A percentile compares a stretch with the other conserved stretches of the same genome.
These are phyloP conservation scores for Zostera marina DNA, from an alignment of 116 monocot species.

Conservation along the genomic window DNA sequence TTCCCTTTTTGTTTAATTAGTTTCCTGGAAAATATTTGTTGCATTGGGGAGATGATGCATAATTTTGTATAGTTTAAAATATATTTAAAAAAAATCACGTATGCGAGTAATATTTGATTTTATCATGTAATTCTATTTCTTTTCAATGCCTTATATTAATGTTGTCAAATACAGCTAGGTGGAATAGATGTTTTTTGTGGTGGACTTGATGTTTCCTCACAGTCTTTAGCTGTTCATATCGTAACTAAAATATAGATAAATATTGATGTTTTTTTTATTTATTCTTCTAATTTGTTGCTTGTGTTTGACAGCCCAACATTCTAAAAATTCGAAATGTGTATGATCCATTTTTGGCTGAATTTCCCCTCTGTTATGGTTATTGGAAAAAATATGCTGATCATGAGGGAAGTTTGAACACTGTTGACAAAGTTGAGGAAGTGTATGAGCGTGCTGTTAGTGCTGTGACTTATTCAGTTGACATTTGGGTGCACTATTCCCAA, in stretches of 20 bases:
- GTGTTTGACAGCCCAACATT: slow-evolving; percentile 55
- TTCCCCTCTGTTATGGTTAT: slow-evolving; percentile 98
- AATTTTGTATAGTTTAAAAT: too few species aligned
- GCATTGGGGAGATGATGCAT: too few species aligned
- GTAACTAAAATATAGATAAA: neutral
- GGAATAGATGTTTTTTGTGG: too few species aligned
- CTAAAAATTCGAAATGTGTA: slow-evolving; percentile 77
- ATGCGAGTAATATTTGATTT: too few species aligned
- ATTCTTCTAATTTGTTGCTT: neutral
- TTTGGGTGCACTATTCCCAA: slow-evolving; percentile 89
- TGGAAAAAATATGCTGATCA: slow-evolving; percentile 99
- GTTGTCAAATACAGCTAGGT: too few species aligned
- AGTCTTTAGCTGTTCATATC: too few species aligned
- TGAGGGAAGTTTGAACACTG: slow-evolving; percentile 55
- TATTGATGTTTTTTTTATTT: neutral
- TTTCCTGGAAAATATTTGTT: neutral
- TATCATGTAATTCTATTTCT: too few species aligned
- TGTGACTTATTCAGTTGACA: slow-evolving; percentile 99
- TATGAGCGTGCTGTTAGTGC: slow-evolving; percentile 89
- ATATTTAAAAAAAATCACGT: too few species aligned
- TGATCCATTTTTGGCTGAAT: slow-evolving; percentile 84
- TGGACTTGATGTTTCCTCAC: too few species aligned
- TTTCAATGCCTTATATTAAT: too few species aligned
- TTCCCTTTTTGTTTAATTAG: neutral
- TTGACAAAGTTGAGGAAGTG: slow-evolving; percentile 78